Evolutionary conservation across 805 yeast species (phyloP).

Genomic region (Sungouiozyma intestinalis): DNA sequence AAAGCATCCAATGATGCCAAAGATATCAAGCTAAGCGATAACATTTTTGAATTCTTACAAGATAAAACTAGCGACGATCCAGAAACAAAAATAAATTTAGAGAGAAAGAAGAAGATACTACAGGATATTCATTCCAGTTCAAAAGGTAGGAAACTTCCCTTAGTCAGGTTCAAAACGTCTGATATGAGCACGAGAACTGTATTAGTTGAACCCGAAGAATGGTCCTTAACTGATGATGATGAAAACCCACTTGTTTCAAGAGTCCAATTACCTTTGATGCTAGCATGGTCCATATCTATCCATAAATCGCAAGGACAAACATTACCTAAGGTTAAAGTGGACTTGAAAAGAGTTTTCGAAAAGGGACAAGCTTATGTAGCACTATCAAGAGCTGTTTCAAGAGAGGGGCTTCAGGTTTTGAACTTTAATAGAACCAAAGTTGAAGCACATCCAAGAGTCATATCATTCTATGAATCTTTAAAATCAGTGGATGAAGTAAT

Average conservation of each 20-base stretch:
- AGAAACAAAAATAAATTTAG: constrained; percentile 27
- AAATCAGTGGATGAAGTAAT: constrained; percentile 24
- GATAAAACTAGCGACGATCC: constrained; percentile 18
- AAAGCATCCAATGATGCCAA: constrained; percentile 7
- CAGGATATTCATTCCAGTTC: constrained; percentile 36
- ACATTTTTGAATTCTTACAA: constrained; percentile 40
- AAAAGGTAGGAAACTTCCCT: constrained; percentile 45
- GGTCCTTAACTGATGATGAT: constrained; percentile 68
- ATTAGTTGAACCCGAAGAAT: constrained; percentile 69
- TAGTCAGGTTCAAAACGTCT: constrained; percentile 64
- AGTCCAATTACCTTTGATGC: constrained; percentile 71
- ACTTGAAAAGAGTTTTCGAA: constrained; percentile 67
- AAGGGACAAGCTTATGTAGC: constrained; percentile 97
- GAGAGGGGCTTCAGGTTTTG: constrained; percentile 73
- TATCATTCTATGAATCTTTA: constrained; percentile 51
- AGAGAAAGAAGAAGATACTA: constrained; percentile 39
- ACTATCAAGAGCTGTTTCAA: constrained; percentile 74
- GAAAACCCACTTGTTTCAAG: constrained; percentile 61
- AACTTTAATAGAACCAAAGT: constrained; percentile 60
- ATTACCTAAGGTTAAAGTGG: constrained; percentile 63
- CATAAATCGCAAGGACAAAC: constrained; percentile 97
- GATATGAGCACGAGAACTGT: constrained; percentile 69
- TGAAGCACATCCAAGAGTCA: constrained; percentile 59
- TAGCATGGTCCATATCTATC: constrained; percentile 96
- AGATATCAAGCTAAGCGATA: constrained; percentile 30